Percentiles rank a stretch among this genome's conserved stretches.
These are phyloP conservation scores for Bruguiera hainesii DNA, from an alignment of 441 rosid species.

Conservation along the genomic window DNA sequence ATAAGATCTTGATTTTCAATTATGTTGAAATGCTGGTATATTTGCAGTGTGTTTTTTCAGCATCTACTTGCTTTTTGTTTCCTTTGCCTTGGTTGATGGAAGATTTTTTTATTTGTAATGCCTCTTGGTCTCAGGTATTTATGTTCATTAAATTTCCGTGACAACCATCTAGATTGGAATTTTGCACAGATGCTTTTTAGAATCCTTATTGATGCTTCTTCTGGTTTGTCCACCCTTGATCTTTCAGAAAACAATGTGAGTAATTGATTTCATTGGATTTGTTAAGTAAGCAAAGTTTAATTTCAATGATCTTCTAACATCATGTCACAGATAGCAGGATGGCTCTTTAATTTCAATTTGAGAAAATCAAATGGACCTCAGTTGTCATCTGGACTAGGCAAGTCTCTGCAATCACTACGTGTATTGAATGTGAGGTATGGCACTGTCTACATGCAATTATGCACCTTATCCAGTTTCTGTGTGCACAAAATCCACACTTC, in stretches of 20 bases:
- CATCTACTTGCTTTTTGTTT: constrained; percentile 6
- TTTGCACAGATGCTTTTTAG: constrained; percentile 47
- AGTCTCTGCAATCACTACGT: constrained; percentile 55
- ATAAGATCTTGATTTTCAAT: constrained; percentile 1
- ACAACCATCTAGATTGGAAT: constrained; percentile 42
- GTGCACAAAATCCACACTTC: not conserved
- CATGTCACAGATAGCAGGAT: constrained; percentile 62
- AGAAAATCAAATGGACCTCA: constrained; percentile 32
- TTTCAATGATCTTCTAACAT: constrained; percentile 2
- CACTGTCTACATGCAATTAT: not conserved
- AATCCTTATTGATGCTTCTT: constrained; percentile 56
- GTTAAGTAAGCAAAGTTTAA: constrained; percentile 1
- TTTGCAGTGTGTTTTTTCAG: not conserved
- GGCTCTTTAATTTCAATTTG: constrained; percentile 63
- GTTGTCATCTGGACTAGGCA: constrained; percentile 28
- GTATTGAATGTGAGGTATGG: constrained; percentile 68
- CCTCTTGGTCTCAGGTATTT: constrained; percentile 54
- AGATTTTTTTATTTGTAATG: not conserved
- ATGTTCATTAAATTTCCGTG: constrained; percentile 53
- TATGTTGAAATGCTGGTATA: not conserved
- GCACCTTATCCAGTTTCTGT: constrained; percentile 4
- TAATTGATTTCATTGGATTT: constrained; percentile 22
- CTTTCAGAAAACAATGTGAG: constrained; percentile 84
- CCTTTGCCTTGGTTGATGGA: not conserved
- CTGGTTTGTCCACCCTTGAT: constrained; percentile 53